Base-by-base conservation (phyloP, 192 early-diverging fungal genomes). In the Phycomyces nitens region DNA sequence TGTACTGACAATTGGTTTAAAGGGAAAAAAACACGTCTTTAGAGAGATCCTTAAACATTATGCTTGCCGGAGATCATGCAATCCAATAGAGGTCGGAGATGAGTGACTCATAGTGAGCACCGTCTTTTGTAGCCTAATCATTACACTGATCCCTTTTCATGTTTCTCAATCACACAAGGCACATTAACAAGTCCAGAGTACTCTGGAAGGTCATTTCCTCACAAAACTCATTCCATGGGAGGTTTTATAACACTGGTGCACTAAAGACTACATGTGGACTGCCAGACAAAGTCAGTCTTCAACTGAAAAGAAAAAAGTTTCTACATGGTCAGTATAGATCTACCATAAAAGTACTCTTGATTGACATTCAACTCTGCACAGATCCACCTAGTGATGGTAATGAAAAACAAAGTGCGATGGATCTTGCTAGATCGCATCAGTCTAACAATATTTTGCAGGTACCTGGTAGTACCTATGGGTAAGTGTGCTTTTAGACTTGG, bases 391-490 rank as follows among this genome's bases (percentile, higher is more conserved):
- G 29, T 11, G 12, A 47, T 18, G 12, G 5, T 47, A 14, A 27
- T 18, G 50, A 29, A 0, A 20, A n/a, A 4, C 21, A 56, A n/a
- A 56, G n/a, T 14, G 4, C 75, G 60, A 53, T 63, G 58, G 63
- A 64, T 65, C 41, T 77, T 60, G 26, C 67, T 38, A 29, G 60
- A 40, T 38, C 69, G 11, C 26, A 52, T 49, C 34, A 74, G 57
- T 26, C 65, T 52, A 60, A 68, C 62, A 73, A 75, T 53, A 82
- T 82, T 55, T 50, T 74, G 29, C 80, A 82, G 34, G 68, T 77
- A 0, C 76, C 77, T 55, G 80, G 80, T 22, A 79, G 76, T 15
- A 74, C 77, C 15, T 77, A 77, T 68, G 80, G 80, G 80, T 82
- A 71, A 65, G 27, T 9, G 12, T 58, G 2, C 22, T n/a, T n/a